phyloP scores from a whole-genome alignment of 2,329 filamentous ascomycete genomes.

The Phaeosphaeria sp. region DNA sequence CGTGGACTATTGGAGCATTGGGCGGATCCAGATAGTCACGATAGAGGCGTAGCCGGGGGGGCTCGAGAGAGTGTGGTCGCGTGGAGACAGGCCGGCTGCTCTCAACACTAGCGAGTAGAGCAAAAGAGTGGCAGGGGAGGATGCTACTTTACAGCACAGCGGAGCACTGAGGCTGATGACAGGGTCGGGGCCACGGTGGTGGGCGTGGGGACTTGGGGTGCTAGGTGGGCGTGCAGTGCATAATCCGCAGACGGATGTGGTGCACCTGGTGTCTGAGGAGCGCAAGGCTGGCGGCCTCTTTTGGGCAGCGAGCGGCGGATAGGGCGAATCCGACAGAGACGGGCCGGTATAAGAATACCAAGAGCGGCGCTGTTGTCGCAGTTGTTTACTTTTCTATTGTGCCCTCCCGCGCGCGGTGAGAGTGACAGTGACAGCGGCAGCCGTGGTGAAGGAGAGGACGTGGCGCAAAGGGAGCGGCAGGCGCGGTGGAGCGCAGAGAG shows the following conservation, averaged over 20 bases:
- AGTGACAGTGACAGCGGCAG: not conserved
- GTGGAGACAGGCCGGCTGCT: slow-evolving; percentile 49
- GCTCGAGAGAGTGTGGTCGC: slow-evolving; percentile 14
- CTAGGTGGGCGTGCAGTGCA: slow-evolving; percentile 36
- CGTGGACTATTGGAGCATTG: slow-evolving; percentile 35
- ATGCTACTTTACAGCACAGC: slow-evolving; percentile 23
- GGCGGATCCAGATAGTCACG: slow-evolving; percentile 11
- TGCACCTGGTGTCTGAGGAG: slow-evolving; percentile 40
- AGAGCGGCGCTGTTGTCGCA: slow-evolving; percentile 8
- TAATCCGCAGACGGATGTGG: slow-evolving; percentile 33
- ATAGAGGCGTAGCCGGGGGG: slow-evolving; percentile 4
- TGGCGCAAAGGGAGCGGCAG: slow-evolving; percentile 28
- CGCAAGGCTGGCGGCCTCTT: slow-evolving; percentile 31
- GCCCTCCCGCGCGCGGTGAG: not conserved
- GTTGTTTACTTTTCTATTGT: slow-evolving; percentile 15
- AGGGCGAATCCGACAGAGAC: slow-evolving; percentile 15
- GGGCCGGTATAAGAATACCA: slow-evolving; percentile 22
- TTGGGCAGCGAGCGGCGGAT: slow-evolving; percentile 34
- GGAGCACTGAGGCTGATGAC: slow-evolving; percentile 22
- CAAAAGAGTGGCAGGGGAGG: slow-evolving; percentile 37
- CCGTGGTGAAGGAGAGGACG: slow-evolving; percentile 22
- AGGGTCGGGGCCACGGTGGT: slow-evolving; percentile 11
- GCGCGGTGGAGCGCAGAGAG: slow-evolving; percentile 24
- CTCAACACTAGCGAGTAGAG: slow-evolving; percentile 40
- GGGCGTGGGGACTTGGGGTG: slow-evolving; percentile 14